A percentile compares a stretch with the other conserved stretches of the same genome.
Evolutionary conservation across 345 rosid genomes (phyloP).

Genomic region (Raphanus sativus): DNA sequence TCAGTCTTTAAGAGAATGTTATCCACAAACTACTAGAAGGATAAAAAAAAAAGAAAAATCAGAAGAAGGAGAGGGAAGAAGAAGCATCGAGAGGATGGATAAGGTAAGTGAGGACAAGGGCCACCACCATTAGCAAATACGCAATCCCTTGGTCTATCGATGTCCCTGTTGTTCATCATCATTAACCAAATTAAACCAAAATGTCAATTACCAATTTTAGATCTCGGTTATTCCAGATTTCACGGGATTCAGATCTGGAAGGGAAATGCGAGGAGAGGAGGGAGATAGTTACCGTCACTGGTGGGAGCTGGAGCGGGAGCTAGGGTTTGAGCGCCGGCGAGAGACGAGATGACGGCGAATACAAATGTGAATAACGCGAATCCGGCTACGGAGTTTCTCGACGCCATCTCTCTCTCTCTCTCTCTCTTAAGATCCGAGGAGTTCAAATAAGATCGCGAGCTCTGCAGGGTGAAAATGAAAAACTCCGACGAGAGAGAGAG

Average conservation of each 20-base stretch:
- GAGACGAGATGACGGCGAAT: conserved; percentile 41
- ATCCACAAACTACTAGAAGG: conserved; percentile 2
- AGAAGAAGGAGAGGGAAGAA: conserved; percentile 42
- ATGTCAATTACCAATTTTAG: neutral
- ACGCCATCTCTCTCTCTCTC: conserved; percentile 25
- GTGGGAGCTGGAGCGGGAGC: conserved; percentile 67
- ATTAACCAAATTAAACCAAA: conserved; percentile 1
- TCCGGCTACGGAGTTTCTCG: conserved; percentile 20
- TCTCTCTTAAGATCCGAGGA: neutral
- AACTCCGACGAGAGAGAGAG: conserved; percentile 24
- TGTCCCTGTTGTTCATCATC: conserved; percentile 41
- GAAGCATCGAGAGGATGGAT: conserved; percentile 62
- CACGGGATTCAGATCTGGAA: conserved; percentile 33
- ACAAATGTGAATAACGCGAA: conserved; percentile 30
- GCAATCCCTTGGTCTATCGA: conserved; percentile 77
- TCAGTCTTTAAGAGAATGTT: neutral
- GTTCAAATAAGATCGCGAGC: neutral
- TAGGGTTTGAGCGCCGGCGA: conserved; percentile 43
- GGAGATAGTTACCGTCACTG: conserved; percentile 51
- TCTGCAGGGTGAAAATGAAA: conserved; percentile 18
- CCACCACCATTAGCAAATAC: conserved; percentile 69
- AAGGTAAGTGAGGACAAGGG: conserved; percentile 66
- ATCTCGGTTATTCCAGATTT: conserved; percentile 1
- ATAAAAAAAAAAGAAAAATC: neutral
- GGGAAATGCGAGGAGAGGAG: neutral